Evolutionary conservation across 257 asterid genomes (phyloP).

Genomic region (Jasminum sambac): DNA sequence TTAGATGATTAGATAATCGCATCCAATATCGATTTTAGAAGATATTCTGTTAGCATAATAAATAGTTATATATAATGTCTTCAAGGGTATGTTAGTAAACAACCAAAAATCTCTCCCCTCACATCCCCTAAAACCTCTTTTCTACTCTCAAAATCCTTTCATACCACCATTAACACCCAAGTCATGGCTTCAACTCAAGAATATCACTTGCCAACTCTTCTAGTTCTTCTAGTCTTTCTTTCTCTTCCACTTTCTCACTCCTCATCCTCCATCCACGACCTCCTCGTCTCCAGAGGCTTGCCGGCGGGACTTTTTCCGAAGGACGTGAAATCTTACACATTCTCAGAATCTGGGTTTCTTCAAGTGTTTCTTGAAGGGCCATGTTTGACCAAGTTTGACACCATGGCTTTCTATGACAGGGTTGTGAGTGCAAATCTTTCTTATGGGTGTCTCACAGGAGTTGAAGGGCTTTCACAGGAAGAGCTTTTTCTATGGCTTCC

Average conservation of each 20-base stretch:
- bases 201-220: slow-evolving; percentile 15
- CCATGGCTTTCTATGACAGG: slow-evolving; percentile 81
- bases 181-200: slow-evolving; percentile 12
- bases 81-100: too few relatives aligned
- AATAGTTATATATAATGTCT: too few relatives aligned
- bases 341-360: slow-evolving; percentile 66
- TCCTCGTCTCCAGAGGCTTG: slow-evolving; percentile 70
- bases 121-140: slow-evolving; percentile 1
- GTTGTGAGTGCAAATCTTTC: slow-evolving; percentile 73
- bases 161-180: too few relatives aligned
- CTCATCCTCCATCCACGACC: slow-evolving; percentile 69
- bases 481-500: slow-evolving; percentile 94
- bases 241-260: slow-evolving; percentile 7
- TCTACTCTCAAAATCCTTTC: slow-evolving; percentile 34
- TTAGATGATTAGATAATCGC: too few relatives aligned
- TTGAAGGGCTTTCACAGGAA: slow-evolving; percentile 83
- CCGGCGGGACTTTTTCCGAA: slow-evolving; percentile 86
- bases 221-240: slow-evolving; percentile 16
- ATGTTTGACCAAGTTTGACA: slow-evolving; percentile 81
- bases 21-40: too few relatives aligned
- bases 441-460: slow-evolving; percentile 75
- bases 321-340: slow-evolving; percentile 59
- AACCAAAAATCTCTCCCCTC: too few relatives aligned
- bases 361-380: slow-evolving; percentile 78
- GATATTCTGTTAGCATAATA: too few relatives aligned